Conservation (phyloP, 1,284 basidiomycete species). For the Ceratobasidium sp. region DNA sequence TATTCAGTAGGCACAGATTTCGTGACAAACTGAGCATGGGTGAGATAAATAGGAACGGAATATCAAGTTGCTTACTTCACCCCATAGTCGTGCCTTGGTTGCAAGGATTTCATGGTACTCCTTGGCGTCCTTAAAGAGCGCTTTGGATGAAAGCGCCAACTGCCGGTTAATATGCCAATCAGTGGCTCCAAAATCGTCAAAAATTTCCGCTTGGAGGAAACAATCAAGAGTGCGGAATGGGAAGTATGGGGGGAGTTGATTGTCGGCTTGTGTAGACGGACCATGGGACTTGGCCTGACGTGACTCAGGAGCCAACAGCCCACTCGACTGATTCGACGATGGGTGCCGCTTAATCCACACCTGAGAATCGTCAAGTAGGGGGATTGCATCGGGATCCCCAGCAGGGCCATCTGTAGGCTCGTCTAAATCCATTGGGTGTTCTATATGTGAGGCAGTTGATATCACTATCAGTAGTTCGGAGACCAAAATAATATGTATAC, state of each 20-base stretch:
- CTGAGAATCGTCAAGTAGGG: background rate
- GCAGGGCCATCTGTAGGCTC: no score
- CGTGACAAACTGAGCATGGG: background rate
- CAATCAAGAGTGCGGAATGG: background rate
- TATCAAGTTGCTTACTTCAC: background rate
- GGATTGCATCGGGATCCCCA: background rate
- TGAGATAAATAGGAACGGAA: background rate
- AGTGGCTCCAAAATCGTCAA: background rate
- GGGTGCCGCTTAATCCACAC: constrained; percentile 7
- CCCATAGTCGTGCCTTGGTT: background rate
- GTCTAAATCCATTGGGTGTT: no score
- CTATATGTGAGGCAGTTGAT: no score
- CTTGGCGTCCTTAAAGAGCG: background rate
- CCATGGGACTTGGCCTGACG: background rate
- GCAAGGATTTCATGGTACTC: background rate
- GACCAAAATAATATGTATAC: background rate
- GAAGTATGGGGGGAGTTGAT: background rate
- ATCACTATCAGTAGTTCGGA: background rate
- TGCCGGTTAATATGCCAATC: background rate
- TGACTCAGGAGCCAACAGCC: background rate
- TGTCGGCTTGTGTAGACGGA: background rate
- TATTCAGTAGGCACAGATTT: background rate
- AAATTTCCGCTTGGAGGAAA: background rate
- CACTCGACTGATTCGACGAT: background rate
- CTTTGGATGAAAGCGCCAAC: background rate